These are phyloP conservation scores for Rhypophila decipiens DNA, from an alignment of 495 filamentous ascomycete species.

Conservation along the genomic window DNA sequence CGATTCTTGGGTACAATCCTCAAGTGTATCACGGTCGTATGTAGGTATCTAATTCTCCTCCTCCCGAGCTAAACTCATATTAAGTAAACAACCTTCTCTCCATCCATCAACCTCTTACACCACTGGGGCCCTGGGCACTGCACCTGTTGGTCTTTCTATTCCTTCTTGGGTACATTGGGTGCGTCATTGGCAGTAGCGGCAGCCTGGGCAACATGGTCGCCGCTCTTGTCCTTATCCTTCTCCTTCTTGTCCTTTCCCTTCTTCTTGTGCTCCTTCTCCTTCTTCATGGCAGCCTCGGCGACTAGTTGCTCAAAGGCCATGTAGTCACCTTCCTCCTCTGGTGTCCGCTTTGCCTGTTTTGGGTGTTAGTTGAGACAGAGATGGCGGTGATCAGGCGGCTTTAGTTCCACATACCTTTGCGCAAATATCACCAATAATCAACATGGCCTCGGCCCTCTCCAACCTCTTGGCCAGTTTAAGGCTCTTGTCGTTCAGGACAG, in stretches of 20 bases:
- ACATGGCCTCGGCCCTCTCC: constrained; percentile 82
- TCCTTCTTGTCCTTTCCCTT: constrained; percentile 70
- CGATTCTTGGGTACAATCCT: too few relatives aligned
- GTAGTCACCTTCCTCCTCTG: constrained; percentile 96
- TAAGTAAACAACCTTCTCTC: neutral
- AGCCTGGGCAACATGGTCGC: constrained; percentile 15
- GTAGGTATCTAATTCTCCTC: too few relatives aligned
- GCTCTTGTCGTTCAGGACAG: constrained; percentile 66
- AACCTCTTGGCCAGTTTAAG: constrained; percentile 77
- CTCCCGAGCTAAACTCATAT: too few relatives aligned
- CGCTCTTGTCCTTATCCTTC: constrained; percentile 40
- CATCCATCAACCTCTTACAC: neutral
- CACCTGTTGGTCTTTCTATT: too few relatives aligned
- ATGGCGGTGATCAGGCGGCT: too few relatives aligned
- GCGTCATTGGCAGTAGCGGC: constrained; percentile 34
- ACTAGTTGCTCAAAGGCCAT: constrained; percentile 99
- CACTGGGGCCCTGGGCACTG: constrained; percentile 24
- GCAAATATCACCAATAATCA: constrained; percentile 83
- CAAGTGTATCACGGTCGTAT: too few relatives aligned
- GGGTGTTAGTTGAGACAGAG: constrained; percentile 1
- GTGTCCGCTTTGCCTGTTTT: constrained; percentile 73
- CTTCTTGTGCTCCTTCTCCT: constrained; percentile 72
- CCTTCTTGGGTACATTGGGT: constrained; percentile 30
- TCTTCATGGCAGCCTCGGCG: constrained; percentile 91
- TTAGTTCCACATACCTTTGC: constrained; percentile 56